These are phyloP conservation scores for Cornus kousa DNA, from an alignment of 148 eudicot genomes.

Conservation along the genomic window DNA sequence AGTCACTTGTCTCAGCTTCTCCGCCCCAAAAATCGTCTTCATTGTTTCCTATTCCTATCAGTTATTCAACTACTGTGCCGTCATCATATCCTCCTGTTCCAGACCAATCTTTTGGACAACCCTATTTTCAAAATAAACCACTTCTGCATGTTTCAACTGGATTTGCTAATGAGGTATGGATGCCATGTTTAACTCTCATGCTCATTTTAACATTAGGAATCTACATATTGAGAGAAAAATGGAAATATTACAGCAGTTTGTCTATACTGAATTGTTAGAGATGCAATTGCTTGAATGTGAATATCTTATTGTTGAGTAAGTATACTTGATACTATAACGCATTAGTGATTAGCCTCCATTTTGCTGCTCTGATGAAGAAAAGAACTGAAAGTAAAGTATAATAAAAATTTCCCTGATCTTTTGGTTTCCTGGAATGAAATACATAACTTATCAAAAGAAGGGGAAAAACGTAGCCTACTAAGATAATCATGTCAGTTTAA, in stretches of 20 bases:
- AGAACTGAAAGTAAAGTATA: not conserved
- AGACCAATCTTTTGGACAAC: slow-evolving; percentile 32
- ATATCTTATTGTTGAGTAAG: not conserved
- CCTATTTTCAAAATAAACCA: slow-evolving; percentile 31
- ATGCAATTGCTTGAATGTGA: not conserved
- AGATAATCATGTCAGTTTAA: not conserved
- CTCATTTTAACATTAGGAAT: not conserved
- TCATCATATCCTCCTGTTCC: slow-evolving; percentile 35
- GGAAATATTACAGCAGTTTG: not conserved
- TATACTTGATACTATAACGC: not conserved
- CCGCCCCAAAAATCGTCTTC: slow-evolving; percentile 38
- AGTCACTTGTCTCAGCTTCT: slow-evolving; percentile 32
- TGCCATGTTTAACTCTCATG: not conserved
- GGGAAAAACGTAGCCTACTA: not conserved
- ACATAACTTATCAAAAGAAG: not conserved
- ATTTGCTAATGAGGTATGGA: slow-evolving; percentile 42
- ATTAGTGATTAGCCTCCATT: not conserved
- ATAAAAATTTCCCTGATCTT: too few relatives aligned
- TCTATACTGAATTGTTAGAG: not conserved
- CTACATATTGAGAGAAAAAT: not conserved
- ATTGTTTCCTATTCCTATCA: slow-evolving; percentile 49
- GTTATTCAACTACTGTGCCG: slow-evolving; percentile 32
- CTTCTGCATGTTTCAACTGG: slow-evolving; percentile 31
- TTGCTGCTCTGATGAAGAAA: not conserved
- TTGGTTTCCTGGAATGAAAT: not conserved